Base-by-base conservation (phyloP, 345 rosid species). In the Eucalyptus lansdowneana region DNA sequence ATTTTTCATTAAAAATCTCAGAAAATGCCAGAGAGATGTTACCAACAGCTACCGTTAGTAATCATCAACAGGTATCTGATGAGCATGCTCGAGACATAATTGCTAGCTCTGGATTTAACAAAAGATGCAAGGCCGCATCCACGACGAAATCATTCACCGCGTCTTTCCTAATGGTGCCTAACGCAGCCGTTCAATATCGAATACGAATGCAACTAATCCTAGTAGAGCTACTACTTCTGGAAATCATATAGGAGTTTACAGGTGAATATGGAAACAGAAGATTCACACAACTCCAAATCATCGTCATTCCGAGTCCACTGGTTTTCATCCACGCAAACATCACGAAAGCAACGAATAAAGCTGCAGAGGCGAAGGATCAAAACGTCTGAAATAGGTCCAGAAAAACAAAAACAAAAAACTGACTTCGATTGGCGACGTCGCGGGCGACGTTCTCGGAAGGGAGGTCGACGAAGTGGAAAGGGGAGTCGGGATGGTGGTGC, bases 401-500 rank as follows among this genome's bases (percentile, higher is more conserved):
- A 24, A 58, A 58, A 5, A 56, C 4, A 56, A 2, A 10, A 17
- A 5, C 2, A 58, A 27, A 22, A 7, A 34, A 89, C n/a, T 9
- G 4, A 96, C 98, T 98, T 90, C 99, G 91, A 29, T 91, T 95
- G 62, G 99, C 99, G 15, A 98, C 88, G 89, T 90, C 93, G 76
- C 94, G 92, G 22, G 98, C 98, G 80, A 96, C 80, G 56, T 95
- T 93, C 88, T 97, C 98, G 37, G 96, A 94, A 7, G 98, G 97
- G 29, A 97, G 96, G 85, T 93, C 88, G 89, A 97, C 99, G 80
- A 96, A 95, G 72, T 97, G 99, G 93, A 97, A 98, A 87, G 99
- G 99, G 86, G 99, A 96, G 89, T 98, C 99, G 9, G 96, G 95
- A 91, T 97, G 99, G 93, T 97, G 99, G 90, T 94, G 88, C 54